These are phyloP conservation scores for Amphicarpaea edgeworthii DNA, from an alignment of 306 rosid species.

Conservation along the genomic window DNA sequence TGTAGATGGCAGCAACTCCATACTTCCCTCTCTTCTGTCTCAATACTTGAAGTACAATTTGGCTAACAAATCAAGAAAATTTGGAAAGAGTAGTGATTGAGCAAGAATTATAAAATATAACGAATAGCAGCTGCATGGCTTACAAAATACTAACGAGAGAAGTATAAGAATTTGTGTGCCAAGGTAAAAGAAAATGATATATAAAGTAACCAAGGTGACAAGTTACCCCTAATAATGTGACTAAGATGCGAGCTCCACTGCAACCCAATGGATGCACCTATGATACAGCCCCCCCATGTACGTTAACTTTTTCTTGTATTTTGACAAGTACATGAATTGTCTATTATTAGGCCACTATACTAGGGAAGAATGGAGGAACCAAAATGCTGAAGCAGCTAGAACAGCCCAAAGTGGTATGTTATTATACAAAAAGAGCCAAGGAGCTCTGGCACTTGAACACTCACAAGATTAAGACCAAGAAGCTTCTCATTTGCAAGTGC, in stretches of 20 bases:
- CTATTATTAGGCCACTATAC: constrained; percentile 25
- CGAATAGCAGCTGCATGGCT: constrained; percentile 2
- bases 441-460: constrained; percentile 47
- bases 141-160: background rate
- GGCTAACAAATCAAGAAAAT: constrained; percentile 24
- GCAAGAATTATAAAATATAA: background rate
- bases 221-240: constrained; percentile 87
- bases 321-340: constrained; percentile 38
- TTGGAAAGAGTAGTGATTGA: background rate
- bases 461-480: constrained; percentile 86
- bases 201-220: constrained; percentile 32
- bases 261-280: constrained; percentile 96
- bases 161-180: background rate
- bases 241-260: constrained; percentile 97
- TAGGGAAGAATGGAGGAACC: constrained; percentile 32
- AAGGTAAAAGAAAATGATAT: constrained; percentile 8
- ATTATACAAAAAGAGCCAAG: background rate
- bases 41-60: constrained; percentile 66
- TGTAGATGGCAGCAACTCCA: constrained; percentile 86
- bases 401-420: constrained; percentile 17
- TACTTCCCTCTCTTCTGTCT: constrained; percentile 82
- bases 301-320: constrained; percentile 79
- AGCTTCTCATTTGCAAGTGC: constrained; percentile 92
- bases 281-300: constrained; percentile 93
- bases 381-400: constrained; percentile 34